Evolutionary conservation across 805 yeast genomes (phyloP), one percentile per base, ranked within the genome.

Genomic region (Schwanniomyces yamadae): DNA sequence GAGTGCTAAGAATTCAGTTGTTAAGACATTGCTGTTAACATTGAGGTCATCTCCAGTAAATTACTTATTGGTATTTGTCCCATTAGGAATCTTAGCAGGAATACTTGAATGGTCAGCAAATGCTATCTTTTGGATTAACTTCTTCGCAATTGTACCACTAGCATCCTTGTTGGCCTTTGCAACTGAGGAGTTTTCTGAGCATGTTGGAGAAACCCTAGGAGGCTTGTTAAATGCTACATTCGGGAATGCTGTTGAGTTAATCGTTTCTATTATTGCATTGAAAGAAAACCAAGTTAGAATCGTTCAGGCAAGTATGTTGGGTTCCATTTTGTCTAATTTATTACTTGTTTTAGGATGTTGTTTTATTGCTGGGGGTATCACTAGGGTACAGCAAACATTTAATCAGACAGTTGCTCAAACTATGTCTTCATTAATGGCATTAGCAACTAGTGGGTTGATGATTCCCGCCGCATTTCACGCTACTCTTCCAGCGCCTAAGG

Each of bases 381-480:
- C 85, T 47, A 77, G 93, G 44, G 72, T 82, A 23, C 93, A 85
- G 59, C 98, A 93, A 61, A 74, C 74, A 1, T 93, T 93, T 67
- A 89, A 89, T 68, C 95, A 86, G 62, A 91, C 98, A 1, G 97
- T 90, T 6, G 99, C 99, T 4, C 98, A 93, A 63, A 90, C 98
- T 6, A 93, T 93, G 99, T 78, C 89, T 22, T 89, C 97, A 1
- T 72, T 93, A 46, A 77, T 93, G 79, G 95, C 95, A 1, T 79
- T 93, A 39, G 86, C 96, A 3, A 82, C 93, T 31, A 83, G 93
- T 24, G 90, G 96, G 1, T 71, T 93, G 50, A 63, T 93, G 54
- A 81, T 93, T 34, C 99, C 99, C 2, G 98, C 99, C 3, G 97
- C 98, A 0, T 93, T 91, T 75, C 88, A 85, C 51, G 87, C 95